Conservation (phyloP, 768 basidiomycete species). For the Leccinellum albellum region DNA sequence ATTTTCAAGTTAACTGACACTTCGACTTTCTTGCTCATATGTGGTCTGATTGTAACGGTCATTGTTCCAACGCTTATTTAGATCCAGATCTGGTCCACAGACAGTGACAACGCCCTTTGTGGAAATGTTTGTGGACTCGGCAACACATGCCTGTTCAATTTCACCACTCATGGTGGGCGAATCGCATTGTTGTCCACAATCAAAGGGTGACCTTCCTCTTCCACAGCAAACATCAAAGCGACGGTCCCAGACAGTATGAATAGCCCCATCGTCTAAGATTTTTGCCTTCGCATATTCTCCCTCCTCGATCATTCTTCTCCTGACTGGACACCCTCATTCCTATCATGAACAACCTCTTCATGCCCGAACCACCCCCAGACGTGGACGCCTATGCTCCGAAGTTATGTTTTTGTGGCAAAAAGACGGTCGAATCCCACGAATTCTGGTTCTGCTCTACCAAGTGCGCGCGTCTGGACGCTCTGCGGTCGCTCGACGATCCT, state of each 20-base stretch:
- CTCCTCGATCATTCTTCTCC: too few relatives aligned
- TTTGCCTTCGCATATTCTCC: background rate
- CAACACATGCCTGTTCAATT: background rate
- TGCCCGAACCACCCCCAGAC: constrained; percentile 1
- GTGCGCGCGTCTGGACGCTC: constrained; percentile 28
- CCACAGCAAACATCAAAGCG: constrained; percentile 14
- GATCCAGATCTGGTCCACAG: constrained; percentile 3
- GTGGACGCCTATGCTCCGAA: constrained; percentile 13
- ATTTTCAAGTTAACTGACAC: background rate
- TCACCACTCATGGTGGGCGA: background rate
- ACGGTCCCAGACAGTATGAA: constrained; percentile 10
- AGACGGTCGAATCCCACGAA: constrained; percentile 23
- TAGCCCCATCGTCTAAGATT: background rate
- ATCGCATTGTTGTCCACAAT: constrained; percentile 10
- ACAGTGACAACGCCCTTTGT: background rate
- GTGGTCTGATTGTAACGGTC: background rate
- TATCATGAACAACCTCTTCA: constrained; percentile 1
- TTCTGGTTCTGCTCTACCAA: constrained; percentile 27
- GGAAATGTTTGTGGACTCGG: constrained; percentile 1
- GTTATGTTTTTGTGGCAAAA: constrained; percentile 25
- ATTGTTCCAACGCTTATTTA: background rate
- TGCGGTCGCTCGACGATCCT: constrained; percentile 20
- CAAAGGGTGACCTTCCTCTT: background rate
- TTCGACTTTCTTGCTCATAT: background rate
- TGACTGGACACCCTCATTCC: background rate